phyloP scores from a whole-genome alignment of 2,329 filamentous ascomycete genomes.

The Fusarium anthophilum region DNA sequence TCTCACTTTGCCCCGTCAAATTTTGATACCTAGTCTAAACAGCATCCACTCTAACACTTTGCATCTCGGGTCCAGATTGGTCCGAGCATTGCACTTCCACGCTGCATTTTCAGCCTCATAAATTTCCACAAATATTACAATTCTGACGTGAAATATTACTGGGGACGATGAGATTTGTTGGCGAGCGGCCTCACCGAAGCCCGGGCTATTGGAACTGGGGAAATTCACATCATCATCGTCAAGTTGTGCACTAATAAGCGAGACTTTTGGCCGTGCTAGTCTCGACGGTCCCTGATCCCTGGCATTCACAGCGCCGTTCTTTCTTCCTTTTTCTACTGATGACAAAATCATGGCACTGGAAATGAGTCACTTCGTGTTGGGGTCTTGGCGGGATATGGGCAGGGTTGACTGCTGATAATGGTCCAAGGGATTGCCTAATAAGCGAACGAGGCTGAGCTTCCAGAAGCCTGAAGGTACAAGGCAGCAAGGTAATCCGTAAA shows the following conservation, averaged over 20 bases:
- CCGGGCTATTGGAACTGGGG: background rate
- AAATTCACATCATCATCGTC: conserved; percentile 7
- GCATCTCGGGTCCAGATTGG: background rate
- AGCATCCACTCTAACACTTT: conserved; percentile 18
- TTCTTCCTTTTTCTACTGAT: background rate
- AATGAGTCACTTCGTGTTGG: conserved; percentile 26
- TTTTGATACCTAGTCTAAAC: background rate
- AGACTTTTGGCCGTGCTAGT: conserved; percentile 4
- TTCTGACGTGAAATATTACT: background rate
- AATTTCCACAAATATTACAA: conserved; percentile 3
- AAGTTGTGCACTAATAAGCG: conserved; percentile 10
- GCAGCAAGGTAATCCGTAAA: background rate
- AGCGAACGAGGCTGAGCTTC: conserved; percentile 25
- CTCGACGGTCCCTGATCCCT: conserved; percentile 24
- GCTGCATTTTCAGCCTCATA: conserved; percentile 23
- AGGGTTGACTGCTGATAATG: background rate
- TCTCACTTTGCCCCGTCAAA: background rate
- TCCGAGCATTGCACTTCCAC: background rate
- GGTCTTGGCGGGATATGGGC: conserved; percentile 8
- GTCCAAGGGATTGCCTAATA: background rate
- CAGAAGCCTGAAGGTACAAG: conserved; percentile 18
- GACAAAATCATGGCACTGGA: conserved; percentile 21
- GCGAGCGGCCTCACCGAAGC: conserved; percentile 24
- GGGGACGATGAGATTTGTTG: background rate
- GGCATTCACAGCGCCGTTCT: background rate